These are phyloP conservation scores for Flaveria ramosissima DNA, from an alignment of 129 eudicot species.

Conservation along the genomic window DNA sequence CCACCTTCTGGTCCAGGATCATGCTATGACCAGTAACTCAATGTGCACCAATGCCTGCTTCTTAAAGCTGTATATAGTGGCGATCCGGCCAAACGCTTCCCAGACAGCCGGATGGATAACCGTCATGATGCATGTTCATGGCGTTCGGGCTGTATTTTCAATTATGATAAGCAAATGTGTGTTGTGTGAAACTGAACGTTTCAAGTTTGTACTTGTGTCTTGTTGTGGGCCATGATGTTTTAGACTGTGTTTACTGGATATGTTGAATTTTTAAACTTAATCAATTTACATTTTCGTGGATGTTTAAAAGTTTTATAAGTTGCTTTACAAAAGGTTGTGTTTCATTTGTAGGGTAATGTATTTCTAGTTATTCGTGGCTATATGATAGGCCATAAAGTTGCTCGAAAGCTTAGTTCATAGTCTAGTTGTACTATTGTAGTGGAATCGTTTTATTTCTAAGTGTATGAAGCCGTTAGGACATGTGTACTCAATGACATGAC, in stretches of 20 bases:
- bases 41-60: not conserved
- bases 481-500: too few species aligned
- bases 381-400: not conserved
- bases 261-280: not conserved
- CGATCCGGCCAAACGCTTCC: not conserved
- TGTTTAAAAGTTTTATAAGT: not conserved
- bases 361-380: not conserved
- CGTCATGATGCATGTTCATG: conserved; percentile 14
- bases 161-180: conserved; percentile 17
- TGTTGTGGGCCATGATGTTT: conserved; percentile 20
- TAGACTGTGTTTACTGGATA: conserved; percentile 15
- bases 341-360: not conserved
- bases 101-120: conserved; percentile 10
- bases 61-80: conserved; percentile 24
- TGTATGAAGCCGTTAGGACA: too few species aligned
- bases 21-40: conserved; percentile 69
- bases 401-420: not conserved
- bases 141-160: not conserved
- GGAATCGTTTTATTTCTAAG: too few species aligned
- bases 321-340: not conserved
- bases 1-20: conserved; percentile 88
- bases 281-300: not conserved
- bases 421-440: too few species aligned
- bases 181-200: conserved; percentile 20
- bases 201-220: not conserved